These are phyloP conservation scores for Cercophora newfieldiana DNA, from an alignment of 495 filamentous ascomycete species.

Conservation along the genomic window DNA sequence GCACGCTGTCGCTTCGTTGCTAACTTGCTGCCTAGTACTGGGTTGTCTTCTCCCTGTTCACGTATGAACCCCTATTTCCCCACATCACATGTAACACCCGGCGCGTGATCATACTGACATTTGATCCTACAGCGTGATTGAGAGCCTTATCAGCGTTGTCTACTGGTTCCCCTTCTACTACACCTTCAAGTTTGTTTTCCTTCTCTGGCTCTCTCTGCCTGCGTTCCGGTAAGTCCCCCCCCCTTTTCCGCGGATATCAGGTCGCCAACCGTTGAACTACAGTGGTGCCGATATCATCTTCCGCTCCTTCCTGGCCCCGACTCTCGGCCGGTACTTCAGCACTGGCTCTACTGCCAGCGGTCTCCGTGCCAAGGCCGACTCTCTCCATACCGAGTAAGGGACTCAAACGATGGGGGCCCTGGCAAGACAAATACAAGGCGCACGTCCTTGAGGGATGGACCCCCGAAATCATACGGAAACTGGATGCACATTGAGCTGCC, in stretches of 20 bases:
- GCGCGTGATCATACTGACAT: slow-evolving; percentile 15
- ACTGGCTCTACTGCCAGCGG: slow-evolving; percentile 80
- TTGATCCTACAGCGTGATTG: slow-evolving; percentile 60
- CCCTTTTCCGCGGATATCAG: background rate
- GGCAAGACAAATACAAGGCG: slow-evolving; percentile 22
- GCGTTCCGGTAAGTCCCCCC: slow-evolving; percentile 74
- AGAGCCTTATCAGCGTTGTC: slow-evolving; percentile 88
- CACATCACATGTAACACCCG: background rate
- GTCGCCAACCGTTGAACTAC: background rate
- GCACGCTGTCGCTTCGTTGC: slow-evolving; percentile 12
- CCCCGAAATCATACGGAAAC: slow-evolving; percentile 5
- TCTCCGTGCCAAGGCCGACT: slow-evolving; percentile 87
- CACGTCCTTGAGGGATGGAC: slow-evolving; percentile 23
- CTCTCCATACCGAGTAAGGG: slow-evolving; percentile 60
- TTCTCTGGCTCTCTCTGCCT: slow-evolving; percentile 96
- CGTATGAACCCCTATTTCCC: slow-evolving; percentile 45
- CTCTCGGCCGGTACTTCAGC: slow-evolving; percentile 89
- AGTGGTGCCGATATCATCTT: slow-evolving; percentile 97
- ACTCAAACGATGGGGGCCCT: background rate
- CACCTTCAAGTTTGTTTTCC: slow-evolving; percentile 96
- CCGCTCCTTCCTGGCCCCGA: slow-evolving; percentile 89
- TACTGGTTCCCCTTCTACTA: slow-evolving; percentile 99
- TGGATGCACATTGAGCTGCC: slow-evolving; percentile 15
- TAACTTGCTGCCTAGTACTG: slow-evolving; percentile 71
- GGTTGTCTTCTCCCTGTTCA: slow-evolving; percentile 93